Base-by-base conservation (phyloP, 2,329 filamentous ascomycete genomes). In the Aspergillus pseudoglaucus region DNA sequence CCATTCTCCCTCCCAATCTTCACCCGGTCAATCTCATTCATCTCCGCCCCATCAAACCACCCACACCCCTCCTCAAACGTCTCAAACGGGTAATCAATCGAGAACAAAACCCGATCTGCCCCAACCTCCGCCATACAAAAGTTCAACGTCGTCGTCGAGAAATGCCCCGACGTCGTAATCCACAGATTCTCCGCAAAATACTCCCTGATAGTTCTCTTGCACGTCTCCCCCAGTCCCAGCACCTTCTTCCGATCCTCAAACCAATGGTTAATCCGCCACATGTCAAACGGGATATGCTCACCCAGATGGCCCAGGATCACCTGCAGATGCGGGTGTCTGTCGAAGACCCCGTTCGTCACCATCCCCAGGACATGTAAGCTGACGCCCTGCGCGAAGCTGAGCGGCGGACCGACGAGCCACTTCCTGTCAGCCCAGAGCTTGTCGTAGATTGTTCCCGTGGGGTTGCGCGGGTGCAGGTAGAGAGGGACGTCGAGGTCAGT, bases 401-500 rank as follows among this genome's bases (percentile, higher is more conserved):
- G 68, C 2, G 78, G 76, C 8, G 78, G 76, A 0, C 80, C 80
- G 43, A 81, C 65, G 33, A 82, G 72, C 68, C 73, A 82, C 57
- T 74, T 74, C 25, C 79, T 71, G 52, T 78, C 68, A 12, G 72
- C 73, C 68, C 74, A 82, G 2, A 79, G 68, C 58, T 76, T 75
- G 2, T 80, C 75, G 48, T 75, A 65, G 27, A 79, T 67, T n/a
- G 66, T 67, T 12, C 77, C 77, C 0, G 74, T 74, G 3, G 79
- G 75, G 52, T 74, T 71, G 44, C 74, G 67, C 2, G 80, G 81
- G 58, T 84, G 81, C 3, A 84, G 67, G 54, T 84, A 84, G 49
- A 84, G 71, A 2, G 80, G 79, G 0, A 82, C 79, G 45, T 82
- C 77, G 0, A 84, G 73, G 20, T 81, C 75, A 10, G 69, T 70